These are phyloP conservation scores for Candida glaebosa DNA, from an alignment of 805 yeast genomes.

Conservation along the genomic window DNA sequence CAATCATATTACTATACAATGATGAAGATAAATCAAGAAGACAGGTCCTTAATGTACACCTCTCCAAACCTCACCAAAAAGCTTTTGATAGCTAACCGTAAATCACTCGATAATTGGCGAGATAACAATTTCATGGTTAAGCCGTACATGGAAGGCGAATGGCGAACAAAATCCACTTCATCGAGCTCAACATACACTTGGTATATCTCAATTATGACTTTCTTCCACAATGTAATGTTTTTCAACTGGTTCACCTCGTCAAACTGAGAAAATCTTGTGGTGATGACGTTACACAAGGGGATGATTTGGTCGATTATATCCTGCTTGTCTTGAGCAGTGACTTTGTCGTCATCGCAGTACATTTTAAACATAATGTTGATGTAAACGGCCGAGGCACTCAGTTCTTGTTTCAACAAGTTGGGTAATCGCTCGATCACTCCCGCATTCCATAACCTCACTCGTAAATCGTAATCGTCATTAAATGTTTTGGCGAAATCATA, in stretches of 20 bases:
- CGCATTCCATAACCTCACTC: constrained; percentile 87
- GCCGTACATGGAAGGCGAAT: constrained; percentile 59
- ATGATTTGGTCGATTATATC: constrained; percentile 50
- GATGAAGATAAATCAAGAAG: not conserved
- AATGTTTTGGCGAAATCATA: constrained; percentile 82
- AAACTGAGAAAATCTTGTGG: constrained; percentile 64
- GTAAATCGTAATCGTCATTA: constrained; percentile 81
- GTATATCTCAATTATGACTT: constrained; percentile 84
- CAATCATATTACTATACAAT: constrained; percentile 1
- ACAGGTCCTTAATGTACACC: constrained; percentile 19
- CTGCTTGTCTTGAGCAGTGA: constrained; percentile 43
- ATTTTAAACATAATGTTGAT: constrained; percentile 76
- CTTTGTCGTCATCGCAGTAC: constrained; percentile 62
- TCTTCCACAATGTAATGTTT: constrained; percentile 82
- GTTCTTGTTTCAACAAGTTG: constrained; percentile 86
- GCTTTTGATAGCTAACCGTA: constrained; percentile 56
- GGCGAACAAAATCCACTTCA: constrained; percentile 60
- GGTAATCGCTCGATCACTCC: constrained; percentile 93
- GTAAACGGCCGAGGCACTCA: constrained; percentile 83
- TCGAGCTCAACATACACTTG: constrained; percentile 80
- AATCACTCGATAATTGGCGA: constrained; percentile 57
- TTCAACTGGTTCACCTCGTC: constrained; percentile 78
- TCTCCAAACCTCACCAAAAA: constrained; percentile 56
- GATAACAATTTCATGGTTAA: constrained; percentile 57
- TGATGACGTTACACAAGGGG: constrained; percentile 68